These are phyloP conservation scores for Nepenthes mirabilis DNA, from an alignment of 148 eudicot genomes.

Conservation along the genomic window DNA sequence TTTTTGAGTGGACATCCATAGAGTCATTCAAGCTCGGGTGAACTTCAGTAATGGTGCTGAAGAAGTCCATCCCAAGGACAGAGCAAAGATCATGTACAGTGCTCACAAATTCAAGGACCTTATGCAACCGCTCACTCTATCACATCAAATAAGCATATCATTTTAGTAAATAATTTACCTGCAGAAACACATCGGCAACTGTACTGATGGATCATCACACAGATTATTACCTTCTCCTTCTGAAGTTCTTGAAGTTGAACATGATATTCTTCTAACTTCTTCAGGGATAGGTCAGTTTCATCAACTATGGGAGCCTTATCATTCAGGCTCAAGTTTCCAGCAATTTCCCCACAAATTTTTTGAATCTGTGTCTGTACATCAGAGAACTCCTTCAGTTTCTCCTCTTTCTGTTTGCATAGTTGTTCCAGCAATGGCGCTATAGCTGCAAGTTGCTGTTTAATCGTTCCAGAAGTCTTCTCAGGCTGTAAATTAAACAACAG, in stretches of 20 bases:
- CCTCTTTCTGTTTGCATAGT: slow-evolving; percentile 75
- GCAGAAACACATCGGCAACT: neutral
- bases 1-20: slow-evolving; percentile 68
- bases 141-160: slow-evolving; percentile 10
- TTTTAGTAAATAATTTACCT: neutral
- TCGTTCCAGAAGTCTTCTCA: slow-evolving; percentile 84
- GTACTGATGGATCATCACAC: neutral
- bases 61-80: slow-evolving; percentile 96
- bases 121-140: slow-evolving; percentile 96
- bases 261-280: slow-evolving; percentile 79
- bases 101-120: slow-evolving; percentile 93
- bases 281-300: slow-evolving; percentile 71
- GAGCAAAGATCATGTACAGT: slow-evolving; percentile 96
- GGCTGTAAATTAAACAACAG: slow-evolving; percentile 41
- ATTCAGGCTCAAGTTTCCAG: slow-evolving; percentile 39
- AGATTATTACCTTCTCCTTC: slow-evolving; percentile 63
- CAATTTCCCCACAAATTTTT: slow-evolving; percentile 75
- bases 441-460: slow-evolving; percentile 90
- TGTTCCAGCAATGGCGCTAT: slow-evolving; percentile 80
- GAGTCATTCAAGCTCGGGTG: slow-evolving; percentile 94
- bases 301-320: slow-evolving; percentile 61
- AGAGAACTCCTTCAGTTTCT: slow-evolving; percentile 60
- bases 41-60: slow-evolving; percentile 83
- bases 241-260: slow-evolving; percentile 93
- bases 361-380: slow-evolving; percentile 88